A percentile compares a stretch with the other conserved stretches of the same genome.
Evolutionary conservation across 768 basidiomycete genomes (phyloP).

Genomic region (Russula olivacea): DNA sequence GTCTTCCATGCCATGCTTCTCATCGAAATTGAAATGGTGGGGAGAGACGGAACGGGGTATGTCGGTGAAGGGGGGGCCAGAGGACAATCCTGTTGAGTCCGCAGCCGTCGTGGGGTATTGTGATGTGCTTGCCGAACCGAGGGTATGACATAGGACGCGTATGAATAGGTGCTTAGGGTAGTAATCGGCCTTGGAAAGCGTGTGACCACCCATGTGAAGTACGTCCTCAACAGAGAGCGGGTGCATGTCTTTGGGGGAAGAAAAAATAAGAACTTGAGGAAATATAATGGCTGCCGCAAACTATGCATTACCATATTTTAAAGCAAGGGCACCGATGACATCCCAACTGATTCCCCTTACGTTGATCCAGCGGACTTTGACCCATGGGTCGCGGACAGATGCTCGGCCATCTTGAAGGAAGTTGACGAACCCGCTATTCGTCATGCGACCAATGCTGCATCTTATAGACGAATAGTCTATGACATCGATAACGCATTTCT

Average conservation of each 20-base stretch:
- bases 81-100: not conserved
- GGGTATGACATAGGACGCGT: constrained; percentile 58
- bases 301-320: constrained; percentile 50
- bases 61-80: constrained; percentile 27
- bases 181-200: constrained; percentile 64
- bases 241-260: constrained; percentile 49
- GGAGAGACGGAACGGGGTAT: constrained; percentile 36
- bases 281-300: not conserved
- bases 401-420: constrained; percentile 43
- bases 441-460: constrained; percentile 49
- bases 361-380: constrained; percentile 70
- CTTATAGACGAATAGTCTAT: constrained; percentile 58
- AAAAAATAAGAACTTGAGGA: not conserved
- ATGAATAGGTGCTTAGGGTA: constrained; percentile 67
- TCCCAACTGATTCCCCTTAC: constrained; percentile 66
- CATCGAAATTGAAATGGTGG: constrained; percentile 15
- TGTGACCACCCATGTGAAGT: constrained; percentile 46
- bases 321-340: constrained; percentile 59
- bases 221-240: constrained; percentile 69
- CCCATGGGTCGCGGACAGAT: constrained; percentile 50
- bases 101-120: not conserved
- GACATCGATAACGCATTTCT: constrained; percentile 62
- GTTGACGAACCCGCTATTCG: constrained; percentile 54
- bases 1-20: constrained; percentile 19
- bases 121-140: constrained; percentile 29